Conservation (phyloP, 2,329 filamentous ascomycete species). For the Tolypocladium ovalisporum region DNA sequence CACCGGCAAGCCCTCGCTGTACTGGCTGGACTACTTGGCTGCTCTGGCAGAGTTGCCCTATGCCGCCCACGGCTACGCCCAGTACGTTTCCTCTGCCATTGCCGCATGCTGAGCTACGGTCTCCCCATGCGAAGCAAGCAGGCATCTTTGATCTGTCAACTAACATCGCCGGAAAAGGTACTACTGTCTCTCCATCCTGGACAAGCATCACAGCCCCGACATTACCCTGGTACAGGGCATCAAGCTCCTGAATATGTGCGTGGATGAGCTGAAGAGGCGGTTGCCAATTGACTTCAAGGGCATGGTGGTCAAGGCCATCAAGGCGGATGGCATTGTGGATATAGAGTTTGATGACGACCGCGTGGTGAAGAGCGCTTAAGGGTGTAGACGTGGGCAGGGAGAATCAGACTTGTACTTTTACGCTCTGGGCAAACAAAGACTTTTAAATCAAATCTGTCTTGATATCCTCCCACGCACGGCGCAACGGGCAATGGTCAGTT, state of each 20-base stretch:
- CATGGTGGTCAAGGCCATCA: constrained; percentile 86
- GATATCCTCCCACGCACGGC: background rate
- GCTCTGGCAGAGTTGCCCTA: constrained; percentile 82
- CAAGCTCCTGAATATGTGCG: constrained; percentile 89
- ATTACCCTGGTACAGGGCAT: constrained; percentile 82
- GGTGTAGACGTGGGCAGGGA: constrained; percentile 4
- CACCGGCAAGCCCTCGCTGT: constrained; percentile 79
- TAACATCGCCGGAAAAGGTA: constrained; percentile 44
- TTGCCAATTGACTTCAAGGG: constrained; percentile 99
- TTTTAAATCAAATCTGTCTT: background rate
- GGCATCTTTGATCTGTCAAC: background rate
- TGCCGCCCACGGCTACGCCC: constrained; percentile 94
- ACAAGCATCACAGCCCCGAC: constrained; percentile 97
- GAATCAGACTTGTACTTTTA: constrained; percentile 25
- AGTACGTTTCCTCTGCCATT: constrained; percentile 45
- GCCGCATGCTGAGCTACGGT: background rate
- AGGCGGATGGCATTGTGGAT: constrained; percentile 82
- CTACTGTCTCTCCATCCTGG: constrained; percentile 94
- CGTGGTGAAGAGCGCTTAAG: constrained; percentile 51
- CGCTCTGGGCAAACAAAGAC: constrained; percentile 9
- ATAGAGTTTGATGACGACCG: constrained; percentile 78
- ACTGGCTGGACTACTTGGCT: constrained; percentile 97
- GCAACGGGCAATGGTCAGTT: background rate
- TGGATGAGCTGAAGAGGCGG: constrained; percentile 91
- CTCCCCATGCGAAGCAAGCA: background rate